Evolutionary conservation across 2,329 filamentous ascomycete genomes (phyloP).

Genomic region (Pseudocercospora cruenta): DNA sequence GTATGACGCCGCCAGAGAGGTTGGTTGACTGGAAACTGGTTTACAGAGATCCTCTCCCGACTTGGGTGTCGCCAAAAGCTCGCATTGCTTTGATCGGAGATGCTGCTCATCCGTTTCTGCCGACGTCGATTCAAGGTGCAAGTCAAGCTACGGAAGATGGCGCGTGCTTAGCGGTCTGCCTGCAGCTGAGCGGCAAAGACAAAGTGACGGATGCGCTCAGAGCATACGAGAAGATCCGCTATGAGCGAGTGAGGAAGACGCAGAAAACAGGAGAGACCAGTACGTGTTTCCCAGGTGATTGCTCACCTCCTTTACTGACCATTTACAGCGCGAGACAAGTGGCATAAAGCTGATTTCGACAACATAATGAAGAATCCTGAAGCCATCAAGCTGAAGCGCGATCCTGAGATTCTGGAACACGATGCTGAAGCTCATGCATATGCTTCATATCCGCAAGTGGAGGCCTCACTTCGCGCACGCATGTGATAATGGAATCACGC

Average conservation of each 20-base stretch:
- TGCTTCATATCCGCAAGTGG: constrained; percentile 36
- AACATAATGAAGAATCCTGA: constrained; percentile 51
- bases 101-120: constrained; percentile 59
- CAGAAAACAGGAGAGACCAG: constrained; percentile 31
- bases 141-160: constrained; percentile 58
- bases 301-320: neutral
- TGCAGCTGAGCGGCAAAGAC: constrained; percentile 49
- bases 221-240: constrained; percentile 33
- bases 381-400: constrained; percentile 52
- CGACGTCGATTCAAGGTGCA: constrained; percentile 55
- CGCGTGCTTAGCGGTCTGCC: constrained; percentile 50
- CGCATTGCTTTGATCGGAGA: constrained; percentile 58
- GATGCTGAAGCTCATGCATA: constrained; percentile 55
- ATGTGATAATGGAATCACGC: neutral
- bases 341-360: constrained; percentile 57
- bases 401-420: constrained; percentile 55
- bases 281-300: neutral
- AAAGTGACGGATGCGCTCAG: constrained; percentile 37
- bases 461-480: constrained; percentile 7
- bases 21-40: constrained; percentile 60
- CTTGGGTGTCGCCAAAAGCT: constrained; percentile 57
- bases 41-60: constrained; percentile 58
- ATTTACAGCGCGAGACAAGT: constrained; percentile 39
- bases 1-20: constrained; percentile 41
- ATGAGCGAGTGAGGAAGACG: constrained; percentile 29